Base-by-base conservation (phyloP, 2,329 filamentous ascomycete genomes). In the Xylariomycetidae sp. region DNA sequence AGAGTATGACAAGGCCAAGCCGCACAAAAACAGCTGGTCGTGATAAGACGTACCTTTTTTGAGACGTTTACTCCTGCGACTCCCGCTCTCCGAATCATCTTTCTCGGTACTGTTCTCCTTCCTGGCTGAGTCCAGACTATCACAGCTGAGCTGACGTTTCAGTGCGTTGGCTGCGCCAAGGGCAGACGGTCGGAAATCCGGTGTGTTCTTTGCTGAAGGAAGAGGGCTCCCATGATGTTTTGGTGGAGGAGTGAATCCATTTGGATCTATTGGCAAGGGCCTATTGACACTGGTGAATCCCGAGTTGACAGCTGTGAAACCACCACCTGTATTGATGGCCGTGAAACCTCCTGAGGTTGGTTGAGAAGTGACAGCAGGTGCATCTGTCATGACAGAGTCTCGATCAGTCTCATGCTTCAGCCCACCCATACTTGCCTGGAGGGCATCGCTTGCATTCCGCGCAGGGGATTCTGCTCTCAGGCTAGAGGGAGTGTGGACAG, bases 31-130 rank as follows among this genome's bases (percentile, higher is more conserved):
- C n/a, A n/a, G n/a, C n/a, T n/a, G n/a, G n/a, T n/a, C n/a, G 20
- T 23, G n/a, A 23, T 18, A 28, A 7, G 27, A 61, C 73, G 53
- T 70, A 84, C 81, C 82, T 71, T 94, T 95, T 61, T 92, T 94
- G 10, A 95, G 70, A 27, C 92, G 80, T 66, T 98, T 98, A 61
- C 89, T 96, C 37, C 90, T 81, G 42, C 92, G 78, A 44, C 84
- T 87, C 41, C 76, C 76, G 46, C 67, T 69, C 31, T 88, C 83
- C 2, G 60, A 61, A 33, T 88, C 82, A 8, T 77, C 75, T 20
- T 66, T 70, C 27, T 72, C 68, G 9, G 53, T 54, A 4, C 64
- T 63, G 8, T 53, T 57, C 14, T 77, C 74, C 40, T 69, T 72
- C 42, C 60, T 69, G 2, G 61, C 48, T 0, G 62, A 64, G 41